phyloP scores from a whole-genome alignment of 1,139 yeast genomes.

The Entelexis sorbosivorans region DNA sequence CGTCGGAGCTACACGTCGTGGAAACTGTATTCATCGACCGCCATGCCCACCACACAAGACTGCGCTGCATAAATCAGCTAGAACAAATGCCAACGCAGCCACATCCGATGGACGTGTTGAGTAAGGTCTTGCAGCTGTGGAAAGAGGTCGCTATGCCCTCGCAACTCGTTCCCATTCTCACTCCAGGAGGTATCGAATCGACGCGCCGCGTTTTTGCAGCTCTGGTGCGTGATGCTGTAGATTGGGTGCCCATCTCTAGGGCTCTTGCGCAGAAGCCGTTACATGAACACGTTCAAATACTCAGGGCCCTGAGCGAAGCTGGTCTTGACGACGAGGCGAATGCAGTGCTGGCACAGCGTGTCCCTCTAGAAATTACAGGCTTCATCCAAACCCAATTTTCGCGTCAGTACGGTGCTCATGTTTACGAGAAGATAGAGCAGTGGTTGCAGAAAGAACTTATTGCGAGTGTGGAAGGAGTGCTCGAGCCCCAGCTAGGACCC shows the following conservation, averaged over 20 bases:
- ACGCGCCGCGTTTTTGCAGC: constrained; percentile 10
- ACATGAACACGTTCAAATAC: background rate
- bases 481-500: background rate
- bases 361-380: constrained; percentile 8
- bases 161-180: background rate
- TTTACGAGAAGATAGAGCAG: background rate
- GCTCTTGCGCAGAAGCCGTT: background rate
- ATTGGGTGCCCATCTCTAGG: background rate
- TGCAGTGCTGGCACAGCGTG: constrained; percentile 6
- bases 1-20: background rate
- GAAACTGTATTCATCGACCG: background rate
- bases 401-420: background rate
- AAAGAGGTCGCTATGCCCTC: background rate
- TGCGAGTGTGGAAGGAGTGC: background rate
- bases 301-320: background rate
- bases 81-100: background rate
- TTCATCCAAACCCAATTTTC: background rate
- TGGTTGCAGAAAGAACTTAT: constrained; percentile 8
- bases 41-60: background rate
- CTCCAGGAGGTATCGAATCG: background rate
- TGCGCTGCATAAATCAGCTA: background rate
- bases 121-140: constrained; percentile 3
- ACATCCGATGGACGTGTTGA: background rate
- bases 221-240: constrained; percentile 6
- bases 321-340: constrained; percentile 16